phyloP scores from a whole-genome alignment of 2,329 filamentous ascomycete genomes.

The Fusarium guadeloupense region DNA sequence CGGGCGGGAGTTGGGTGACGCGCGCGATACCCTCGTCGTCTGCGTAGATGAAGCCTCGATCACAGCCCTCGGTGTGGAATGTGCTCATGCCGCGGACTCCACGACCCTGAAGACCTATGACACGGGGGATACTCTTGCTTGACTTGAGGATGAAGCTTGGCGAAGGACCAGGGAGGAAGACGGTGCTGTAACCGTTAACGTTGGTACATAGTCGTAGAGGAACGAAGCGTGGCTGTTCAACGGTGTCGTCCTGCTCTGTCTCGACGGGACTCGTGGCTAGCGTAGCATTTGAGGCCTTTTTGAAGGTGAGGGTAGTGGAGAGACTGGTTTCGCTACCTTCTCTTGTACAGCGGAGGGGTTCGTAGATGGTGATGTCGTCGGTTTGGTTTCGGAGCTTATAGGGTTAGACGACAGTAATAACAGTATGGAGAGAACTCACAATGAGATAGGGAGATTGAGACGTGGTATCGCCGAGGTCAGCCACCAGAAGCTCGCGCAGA shows the following conservation, averaged over 20 bases:
- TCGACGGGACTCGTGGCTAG: constrained; percentile 68
- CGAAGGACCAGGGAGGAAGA: constrained; percentile 83
- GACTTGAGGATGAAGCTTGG: constrained; percentile 87
- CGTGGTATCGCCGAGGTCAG: constrained; percentile 82
- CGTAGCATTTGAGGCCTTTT: constrained; percentile 75
- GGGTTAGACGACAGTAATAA: background rate
- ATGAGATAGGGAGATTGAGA: constrained; percentile 81
- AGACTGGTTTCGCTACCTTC: constrained; percentile 53
- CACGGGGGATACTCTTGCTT: constrained; percentile 76
- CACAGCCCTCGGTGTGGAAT: constrained; percentile 80
- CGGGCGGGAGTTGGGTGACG: constrained; percentile 74
- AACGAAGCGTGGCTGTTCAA: constrained; percentile 57
- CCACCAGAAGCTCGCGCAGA: constrained; percentile 81
- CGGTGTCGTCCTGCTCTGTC: constrained; percentile 60
- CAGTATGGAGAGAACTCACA: constrained; percentile 58
- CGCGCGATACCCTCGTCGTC: constrained; percentile 77
- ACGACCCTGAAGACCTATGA: constrained; percentile 76
- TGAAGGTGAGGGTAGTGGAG: constrained; percentile 72
- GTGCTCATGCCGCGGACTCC: constrained; percentile 76
- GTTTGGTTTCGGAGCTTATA: constrained; percentile 76
- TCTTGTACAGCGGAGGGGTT: constrained; percentile 70
- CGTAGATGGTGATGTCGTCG: constrained; percentile 88
- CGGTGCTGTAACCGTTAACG: constrained; percentile 79
- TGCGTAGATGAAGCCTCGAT: constrained; percentile 84
- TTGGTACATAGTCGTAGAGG: constrained; percentile 69